These are phyloP conservation scores for Stachybotrys elegans DNA, from an alignment of 2,329 filamentous ascomycete genomes.

Conservation along the genomic window DNA sequence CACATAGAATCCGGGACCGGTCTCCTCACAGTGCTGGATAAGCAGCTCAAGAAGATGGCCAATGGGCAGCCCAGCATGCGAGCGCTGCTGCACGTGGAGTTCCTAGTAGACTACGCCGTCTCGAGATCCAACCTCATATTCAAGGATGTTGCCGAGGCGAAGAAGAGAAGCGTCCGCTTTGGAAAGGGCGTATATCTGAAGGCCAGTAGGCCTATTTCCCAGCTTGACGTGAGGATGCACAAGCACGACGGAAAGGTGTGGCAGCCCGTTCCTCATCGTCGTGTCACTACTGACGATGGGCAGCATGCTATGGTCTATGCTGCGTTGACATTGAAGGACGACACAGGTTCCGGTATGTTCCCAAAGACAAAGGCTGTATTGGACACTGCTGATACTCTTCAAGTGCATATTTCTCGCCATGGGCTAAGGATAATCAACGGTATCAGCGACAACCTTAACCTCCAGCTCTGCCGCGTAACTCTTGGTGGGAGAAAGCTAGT, in stretches of 20 bases:
- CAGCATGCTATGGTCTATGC: conserved; percentile 33
- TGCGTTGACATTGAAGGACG: conserved; percentile 34
- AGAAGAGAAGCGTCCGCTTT: conserved; percentile 64
- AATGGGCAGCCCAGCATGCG: conserved; percentile 40
- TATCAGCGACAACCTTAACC: conserved; percentile 44
- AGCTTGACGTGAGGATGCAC: conserved; percentile 55
- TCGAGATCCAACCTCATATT: conserved; percentile 58
- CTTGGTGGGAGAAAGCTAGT: conserved; percentile 41
- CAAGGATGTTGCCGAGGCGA: conserved; percentile 61
- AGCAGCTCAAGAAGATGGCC: conserved; percentile 43
- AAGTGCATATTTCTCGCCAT: conserved; percentile 55
- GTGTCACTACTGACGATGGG: conserved; percentile 8
- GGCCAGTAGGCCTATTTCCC: conserved; percentile 39
- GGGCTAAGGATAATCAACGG: conserved; percentile 50
- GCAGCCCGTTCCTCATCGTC: background rate
- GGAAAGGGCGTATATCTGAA: conserved; percentile 47
- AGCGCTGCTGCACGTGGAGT: conserved; percentile 56
- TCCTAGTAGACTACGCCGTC: conserved; percentile 55
- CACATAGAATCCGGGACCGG: conserved; percentile 37
- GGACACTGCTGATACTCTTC: background rate
- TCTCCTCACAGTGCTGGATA: conserved; percentile 43
- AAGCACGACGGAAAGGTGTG: conserved; percentile 26
- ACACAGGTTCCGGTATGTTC: conserved; percentile 30
- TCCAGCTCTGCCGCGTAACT: conserved; percentile 33
- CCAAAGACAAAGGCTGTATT: background rate